Percentiles rank a stretch among this genome's conserved stretches.
Conservation (phyloP, 2,329 filamentous ascomycete genomes). For the Fusarium pilosicola region DNA sequence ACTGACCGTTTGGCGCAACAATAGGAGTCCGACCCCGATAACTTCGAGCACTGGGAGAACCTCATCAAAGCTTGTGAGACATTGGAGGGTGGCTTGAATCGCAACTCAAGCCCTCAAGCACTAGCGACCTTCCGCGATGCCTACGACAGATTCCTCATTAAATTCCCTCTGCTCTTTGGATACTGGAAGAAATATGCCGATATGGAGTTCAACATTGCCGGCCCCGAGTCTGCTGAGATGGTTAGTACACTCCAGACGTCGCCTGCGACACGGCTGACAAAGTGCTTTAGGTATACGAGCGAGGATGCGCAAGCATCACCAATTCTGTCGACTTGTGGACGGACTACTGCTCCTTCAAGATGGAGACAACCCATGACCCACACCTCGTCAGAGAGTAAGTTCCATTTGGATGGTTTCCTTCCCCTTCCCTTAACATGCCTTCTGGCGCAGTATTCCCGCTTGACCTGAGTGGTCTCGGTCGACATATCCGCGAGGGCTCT, state of each 20-base stretch:
- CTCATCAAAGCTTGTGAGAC: constrained; percentile 83
- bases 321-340: constrained; percentile 97
- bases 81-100: constrained; percentile 92
- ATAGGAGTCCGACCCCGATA: constrained; percentile 79
- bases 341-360: constrained; percentile 97
- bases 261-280: constrained; percentile 16
- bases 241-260: constrained; percentile 59
- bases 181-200: constrained; percentile 99
- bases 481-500: constrained; percentile 48
- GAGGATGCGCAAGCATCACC: constrained; percentile 90
- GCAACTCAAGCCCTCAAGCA: constrained; percentile 94
- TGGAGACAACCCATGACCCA: constrained; percentile 94
- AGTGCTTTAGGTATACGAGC: constrained; percentile 82
- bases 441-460: constrained; percentile 56
- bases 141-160: constrained; percentile 92
- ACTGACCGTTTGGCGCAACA: constrained; percentile 35
- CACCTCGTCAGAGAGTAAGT: constrained; percentile 99
- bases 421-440: constrained; percentile 72
- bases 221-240: constrained; percentile 97
- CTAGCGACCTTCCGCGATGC: constrained; percentile 86
- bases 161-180: constrained; percentile 94
- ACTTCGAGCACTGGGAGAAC: constrained; percentile 95
- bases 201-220: constrained; percentile 94
- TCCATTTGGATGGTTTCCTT: constrained; percentile 70
- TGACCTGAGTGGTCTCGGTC: constrained; percentile 55